A percentile compares a stretch with the other conserved stretches of the same genome.
Conservation (phyloP, 148 eudicot species). For the Vaccinium myrtillus region DNA sequence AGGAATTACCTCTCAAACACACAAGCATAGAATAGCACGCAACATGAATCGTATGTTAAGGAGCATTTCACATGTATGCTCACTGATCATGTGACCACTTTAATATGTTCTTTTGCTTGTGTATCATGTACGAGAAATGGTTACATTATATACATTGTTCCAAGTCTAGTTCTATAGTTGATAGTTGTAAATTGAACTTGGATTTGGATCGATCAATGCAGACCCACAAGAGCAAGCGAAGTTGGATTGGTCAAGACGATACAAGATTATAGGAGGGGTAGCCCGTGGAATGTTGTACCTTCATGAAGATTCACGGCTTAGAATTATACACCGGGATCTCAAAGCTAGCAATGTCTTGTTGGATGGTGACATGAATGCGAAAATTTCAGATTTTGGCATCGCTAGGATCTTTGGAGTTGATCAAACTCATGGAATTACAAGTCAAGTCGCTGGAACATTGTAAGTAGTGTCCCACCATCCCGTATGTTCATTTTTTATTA, state of each 20-base stretch:
- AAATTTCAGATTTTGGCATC: constrained; percentile 1
- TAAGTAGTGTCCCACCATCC: constrained; percentile 17
- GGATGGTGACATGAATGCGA: constrained; percentile 33
- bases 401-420: not conserved
- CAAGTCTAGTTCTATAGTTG: not conserved
- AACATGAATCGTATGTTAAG: too few relatives aligned
- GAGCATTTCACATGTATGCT: not conserved
- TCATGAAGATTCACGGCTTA: constrained; percentile 24
- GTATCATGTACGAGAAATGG: not conserved
- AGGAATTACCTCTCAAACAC: not conserved
- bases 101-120: too few relatives aligned
- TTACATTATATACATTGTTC: too few relatives aligned
- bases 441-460: constrained; percentile 37
- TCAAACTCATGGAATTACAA: constrained; percentile 12
- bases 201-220: not conserved
- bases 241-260: constrained; percentile 34
- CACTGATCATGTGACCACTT: not conserved
- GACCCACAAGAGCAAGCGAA: constrained; percentile 19
- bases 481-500: not conserved
- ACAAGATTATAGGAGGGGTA: constrained; percentile 29
- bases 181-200: not conserved
- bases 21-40: not conserved
- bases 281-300: constrained; percentile 33
- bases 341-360: not conserved
- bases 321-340: not conserved